Percentiles rank a stretch among this genome's conserved stretches.
Conservation (phyloP, 1,284 basidiomycete genomes). For the Cystodermella granulosa region DNA sequence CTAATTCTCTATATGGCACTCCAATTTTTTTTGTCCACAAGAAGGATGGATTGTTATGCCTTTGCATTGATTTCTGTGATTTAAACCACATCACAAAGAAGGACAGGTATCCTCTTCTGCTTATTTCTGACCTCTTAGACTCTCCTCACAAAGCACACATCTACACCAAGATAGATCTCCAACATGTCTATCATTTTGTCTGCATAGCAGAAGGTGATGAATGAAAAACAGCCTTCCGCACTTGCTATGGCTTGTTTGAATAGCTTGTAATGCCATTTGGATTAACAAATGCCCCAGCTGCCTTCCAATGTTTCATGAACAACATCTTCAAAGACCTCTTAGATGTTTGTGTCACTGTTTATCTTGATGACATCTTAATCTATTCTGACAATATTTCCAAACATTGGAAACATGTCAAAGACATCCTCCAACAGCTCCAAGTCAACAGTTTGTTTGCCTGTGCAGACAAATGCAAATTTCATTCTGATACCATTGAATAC, state of each 20-base stretch:
- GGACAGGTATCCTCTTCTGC: constrained; percentile 3
- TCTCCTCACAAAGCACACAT: neutral
- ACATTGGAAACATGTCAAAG: constrained; percentile 12
- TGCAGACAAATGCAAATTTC: constrained; percentile 1
- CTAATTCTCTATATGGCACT: constrained; percentile 7
- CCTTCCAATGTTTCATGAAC: constrained; percentile 4
- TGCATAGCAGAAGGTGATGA: neutral
- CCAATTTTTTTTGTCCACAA: constrained; percentile 10
- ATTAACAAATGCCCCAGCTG: neutral
- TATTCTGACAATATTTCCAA: neutral
- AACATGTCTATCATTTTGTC: constrained; percentile 14
- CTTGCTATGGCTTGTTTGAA: constrained; percentile 3
- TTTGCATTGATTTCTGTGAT: constrained; percentile 7
- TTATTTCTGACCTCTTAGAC: constrained; percentile 9
- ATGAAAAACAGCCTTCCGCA: constrained; percentile 3
- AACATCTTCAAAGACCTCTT: neutral
- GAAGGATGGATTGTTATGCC: constrained; percentile 9
- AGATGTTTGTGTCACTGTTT: neutral
- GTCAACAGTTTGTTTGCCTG: neutral
- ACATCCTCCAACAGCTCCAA: constrained; percentile 8
- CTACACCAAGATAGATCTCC: constrained; percentile 7
- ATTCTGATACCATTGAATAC: neutral
- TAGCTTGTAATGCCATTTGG: constrained; percentile 1
- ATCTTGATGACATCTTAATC: neutral
- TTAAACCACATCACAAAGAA: constrained; percentile 9